phyloP scores from a whole-genome alignment of 768 basidiomycete species.

The Suillus subluteus region DNA sequence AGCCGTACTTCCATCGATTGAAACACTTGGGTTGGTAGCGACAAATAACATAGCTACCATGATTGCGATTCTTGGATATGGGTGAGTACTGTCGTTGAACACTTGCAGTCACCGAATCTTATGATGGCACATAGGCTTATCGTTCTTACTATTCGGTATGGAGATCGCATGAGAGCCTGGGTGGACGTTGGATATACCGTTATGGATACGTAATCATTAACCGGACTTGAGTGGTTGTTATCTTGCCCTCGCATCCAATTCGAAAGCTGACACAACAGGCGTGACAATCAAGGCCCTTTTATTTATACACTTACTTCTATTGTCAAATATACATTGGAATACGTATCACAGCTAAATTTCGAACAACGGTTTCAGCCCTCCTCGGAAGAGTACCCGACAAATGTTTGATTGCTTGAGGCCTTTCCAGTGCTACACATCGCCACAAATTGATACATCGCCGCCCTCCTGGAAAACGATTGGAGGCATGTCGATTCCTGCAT shows the following conservation, averaged over 20 bases:
- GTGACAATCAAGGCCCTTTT: not conserved
- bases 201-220: not conserved
- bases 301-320: not conserved
- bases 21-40: slow-evolving; percentile 47
- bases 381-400: not conserved
- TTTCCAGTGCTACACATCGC: not conserved
- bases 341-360: not conserved
- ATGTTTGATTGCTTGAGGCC: not conserved
- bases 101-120: not conserved
- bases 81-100: slow-evolving; percentile 38
- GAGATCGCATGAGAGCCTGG: slow-evolving; percentile 53
- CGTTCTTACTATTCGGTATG: slow-evolving; percentile 50
- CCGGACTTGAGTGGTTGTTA: not conserved
- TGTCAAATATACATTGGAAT: not conserved
- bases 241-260: not conserved
- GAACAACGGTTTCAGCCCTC: not conserved
- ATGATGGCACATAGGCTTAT: slow-evolving; percentile 40
- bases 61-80: slow-evolving; percentile 49
- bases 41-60: slow-evolving; percentile 49
- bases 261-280: not conserved
- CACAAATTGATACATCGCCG: not conserved
- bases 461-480: not conserved
- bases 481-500: not conserved
- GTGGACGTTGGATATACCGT: slow-evolving; percentile 46
- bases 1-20: slow-evolving; percentile 54